Conservation (phyloP, 345 rosid genomes). For the Pelargonium nanum region DNA sequence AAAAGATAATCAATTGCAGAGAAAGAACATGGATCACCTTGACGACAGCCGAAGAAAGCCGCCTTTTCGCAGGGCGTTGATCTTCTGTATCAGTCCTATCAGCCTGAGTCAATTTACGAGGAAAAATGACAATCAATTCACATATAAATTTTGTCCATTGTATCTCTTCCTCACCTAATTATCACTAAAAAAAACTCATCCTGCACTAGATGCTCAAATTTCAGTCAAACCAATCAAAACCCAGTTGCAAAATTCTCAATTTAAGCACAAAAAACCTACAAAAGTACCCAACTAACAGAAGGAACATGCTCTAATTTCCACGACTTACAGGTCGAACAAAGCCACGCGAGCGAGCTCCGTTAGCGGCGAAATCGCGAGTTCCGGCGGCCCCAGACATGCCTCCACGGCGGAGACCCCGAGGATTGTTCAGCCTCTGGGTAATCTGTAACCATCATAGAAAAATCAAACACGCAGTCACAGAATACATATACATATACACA, state of each 20-base stretch:
- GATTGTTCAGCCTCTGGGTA: slow-evolving; percentile 85
- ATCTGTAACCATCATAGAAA: slow-evolving; percentile 30
- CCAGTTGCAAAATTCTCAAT: not conserved
- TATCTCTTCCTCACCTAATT: not conserved
- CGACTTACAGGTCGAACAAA: slow-evolving; percentile 45
- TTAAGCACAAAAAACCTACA: not conserved
- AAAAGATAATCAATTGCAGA: not conserved
- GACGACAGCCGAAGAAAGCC: slow-evolving; percentile 83
- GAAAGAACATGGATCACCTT: slow-evolving; percentile 36
- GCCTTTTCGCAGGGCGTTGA: slow-evolving; percentile 78
- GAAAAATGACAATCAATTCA: not conserved
- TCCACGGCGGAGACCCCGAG: slow-evolving; percentile 93
- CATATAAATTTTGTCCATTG: not conserved
- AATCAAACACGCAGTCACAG: not conserved
- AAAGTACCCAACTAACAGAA: not conserved
- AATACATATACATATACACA: not conserved
- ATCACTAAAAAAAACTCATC: not conserved
- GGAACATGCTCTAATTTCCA: not conserved
- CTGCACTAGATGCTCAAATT: not conserved
- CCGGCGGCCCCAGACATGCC: slow-evolving; percentile 32
- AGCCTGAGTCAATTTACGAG: slow-evolving; percentile 27
- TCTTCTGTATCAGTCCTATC: slow-evolving; percentile 60
- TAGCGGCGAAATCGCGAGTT: slow-evolving; percentile 50
- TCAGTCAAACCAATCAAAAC: not conserved
- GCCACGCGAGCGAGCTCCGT: slow-evolving; percentile 53